phyloP scores from a whole-genome alignment of 768 basidiomycete genomes.

The Cystofilobasidium ferigula region DNA sequence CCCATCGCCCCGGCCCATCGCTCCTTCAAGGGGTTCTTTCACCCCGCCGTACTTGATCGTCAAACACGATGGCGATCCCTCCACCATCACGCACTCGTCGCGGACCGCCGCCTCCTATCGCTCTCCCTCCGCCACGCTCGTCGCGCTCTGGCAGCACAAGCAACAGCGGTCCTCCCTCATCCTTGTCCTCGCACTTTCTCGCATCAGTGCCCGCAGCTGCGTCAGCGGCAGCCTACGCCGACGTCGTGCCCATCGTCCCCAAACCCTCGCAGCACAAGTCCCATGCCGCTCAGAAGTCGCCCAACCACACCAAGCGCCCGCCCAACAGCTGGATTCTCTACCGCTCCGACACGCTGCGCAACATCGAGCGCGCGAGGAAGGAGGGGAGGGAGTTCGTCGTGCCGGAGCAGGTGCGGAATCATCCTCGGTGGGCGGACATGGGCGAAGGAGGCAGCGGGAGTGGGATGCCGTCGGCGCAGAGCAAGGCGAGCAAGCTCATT shows the following conservation, averaged over 20 bases:
- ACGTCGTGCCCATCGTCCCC: background rate
- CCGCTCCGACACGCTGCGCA: conserved; percentile 50
- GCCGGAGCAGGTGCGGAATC: background rate
- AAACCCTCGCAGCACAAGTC: background rate
- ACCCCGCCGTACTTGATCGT: too few species aligned
- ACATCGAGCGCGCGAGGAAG: conserved; percentile 32
- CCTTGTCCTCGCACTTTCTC: too few species aligned
- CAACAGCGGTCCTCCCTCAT: too few species aligned
- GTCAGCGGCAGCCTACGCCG: background rate
- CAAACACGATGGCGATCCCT: too few species aligned
- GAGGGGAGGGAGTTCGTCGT: conserved; percentile 9
- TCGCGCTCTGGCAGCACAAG: too few species aligned
- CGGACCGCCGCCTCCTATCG: too few species aligned
- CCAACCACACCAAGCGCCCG: conserved; percentile 46
- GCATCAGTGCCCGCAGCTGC: too few species aligned
- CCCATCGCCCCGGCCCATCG: too few species aligned
- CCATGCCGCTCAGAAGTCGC: background rate
- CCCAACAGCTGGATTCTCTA: conserved; percentile 77
- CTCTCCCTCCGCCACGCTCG: too few species aligned
- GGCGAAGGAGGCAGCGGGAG: conserved; percentile 29
- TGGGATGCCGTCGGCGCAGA: conserved; percentile 42
- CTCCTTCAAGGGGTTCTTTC: too few species aligned
- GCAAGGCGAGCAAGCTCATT: conserved; percentile 55
- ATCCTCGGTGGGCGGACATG: conserved; percentile 26
- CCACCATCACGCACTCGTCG: too few species aligned